These are phyloP conservation scores for Nemophila menziesii DNA, from an alignment of 257 asterid genomes.

Conservation along the genomic window DNA sequence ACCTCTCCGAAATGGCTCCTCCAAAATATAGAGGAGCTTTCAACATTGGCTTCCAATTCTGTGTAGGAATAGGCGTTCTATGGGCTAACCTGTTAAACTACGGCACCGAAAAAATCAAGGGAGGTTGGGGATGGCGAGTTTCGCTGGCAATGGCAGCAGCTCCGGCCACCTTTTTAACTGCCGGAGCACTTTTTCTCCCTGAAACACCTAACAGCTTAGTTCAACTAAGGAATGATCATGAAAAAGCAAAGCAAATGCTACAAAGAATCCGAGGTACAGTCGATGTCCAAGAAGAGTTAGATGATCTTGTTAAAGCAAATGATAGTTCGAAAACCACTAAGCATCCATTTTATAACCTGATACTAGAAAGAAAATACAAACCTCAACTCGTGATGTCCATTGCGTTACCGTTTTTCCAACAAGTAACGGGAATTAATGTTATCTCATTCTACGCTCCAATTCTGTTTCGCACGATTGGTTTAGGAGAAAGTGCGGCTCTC, in stretches of 20 bases:
- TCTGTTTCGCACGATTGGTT: conserved; percentile 45
- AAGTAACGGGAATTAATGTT: conserved; percentile 56
- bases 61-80: conserved; percentile 11
- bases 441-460: conserved; percentile 67
- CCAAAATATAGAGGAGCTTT: conserved; percentile 18
- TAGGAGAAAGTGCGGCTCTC: conserved; percentile 52
- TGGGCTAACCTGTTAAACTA: conserved; percentile 15
- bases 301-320: conserved; percentile 46
- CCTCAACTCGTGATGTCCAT: conserved; percentile 60
- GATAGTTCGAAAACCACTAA: conserved; percentile 20
- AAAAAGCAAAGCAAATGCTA: conserved; percentile 24
- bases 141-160: conserved; percentile 58
- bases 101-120: conserved; percentile 27
- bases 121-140: conserved; percentile 70
- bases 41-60: conserved; percentile 7
- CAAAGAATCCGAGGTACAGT: conserved; percentile 38
- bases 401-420: conserved; percentile 59
- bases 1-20: conserved; percentile 25
- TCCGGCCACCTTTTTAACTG: conserved; percentile 40
- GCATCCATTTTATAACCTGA: conserved; percentile 28
- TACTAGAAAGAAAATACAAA: conserved; percentile 25
- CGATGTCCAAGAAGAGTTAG: conserved; percentile 44
- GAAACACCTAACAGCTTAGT: conserved; percentile 72
- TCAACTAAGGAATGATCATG: conserved; percentile 21
- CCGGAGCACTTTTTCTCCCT: conserved; percentile 57